These are phyloP conservation scores for Dothideomycetes sp. DNA, from an alignment of 2,329 filamentous ascomycete species.

Conservation along the genomic window DNA sequence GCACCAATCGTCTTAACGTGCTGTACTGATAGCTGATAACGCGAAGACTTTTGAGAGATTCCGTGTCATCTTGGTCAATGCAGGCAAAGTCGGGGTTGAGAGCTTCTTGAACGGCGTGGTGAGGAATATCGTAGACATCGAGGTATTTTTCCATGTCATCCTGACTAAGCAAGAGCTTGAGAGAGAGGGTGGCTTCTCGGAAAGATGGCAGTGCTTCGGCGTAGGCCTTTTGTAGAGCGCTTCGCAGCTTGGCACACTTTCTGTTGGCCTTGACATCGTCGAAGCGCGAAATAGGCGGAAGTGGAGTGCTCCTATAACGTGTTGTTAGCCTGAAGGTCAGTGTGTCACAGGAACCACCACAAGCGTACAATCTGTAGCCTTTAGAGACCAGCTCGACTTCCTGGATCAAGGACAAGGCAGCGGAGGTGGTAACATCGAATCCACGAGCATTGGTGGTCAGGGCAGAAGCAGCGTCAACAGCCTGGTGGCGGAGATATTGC, in stretches of 20 bases:
- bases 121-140: slow-evolving; percentile 51
- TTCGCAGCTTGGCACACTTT: slow-evolving; percentile 71
- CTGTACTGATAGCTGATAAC: slow-evolving; percentile 59
- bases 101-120: slow-evolving; percentile 39
- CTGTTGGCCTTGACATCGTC: slow-evolving; percentile 65
- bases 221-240: slow-evolving; percentile 62
- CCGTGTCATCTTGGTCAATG: slow-evolving; percentile 62
- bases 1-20: slow-evolving; percentile 69
- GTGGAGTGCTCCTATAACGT: slow-evolving; percentile 61
- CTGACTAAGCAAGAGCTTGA: slow-evolving; percentile 67
- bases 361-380: slow-evolving; percentile 69
- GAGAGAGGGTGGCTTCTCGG: slow-evolving; percentile 55
- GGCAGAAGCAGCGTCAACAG: slow-evolving; percentile 56
- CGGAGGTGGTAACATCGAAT: slow-evolving; percentile 68
- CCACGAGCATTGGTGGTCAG: slow-evolving; percentile 69
- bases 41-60: slow-evolving; percentile 70
- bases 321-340: too few relatives aligned
- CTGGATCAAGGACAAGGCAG: slow-evolving; percentile 73
- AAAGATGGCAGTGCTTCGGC: slow-evolving; percentile 62
- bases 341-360: slow-evolving; percentile 10
- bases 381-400: slow-evolving; percentile 93
- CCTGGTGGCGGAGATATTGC: slow-evolving; percentile 65
- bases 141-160: slow-evolving; percentile 85
- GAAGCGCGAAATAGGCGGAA: slow-evolving; percentile 85
- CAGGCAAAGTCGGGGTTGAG: slow-evolving; percentile 42